Evolutionary conservation across 1,284 basidiomycete genomes (phyloP), one percentile per base, ranked within the genome.

Genomic region (Wolfiporia cocos): DNA sequence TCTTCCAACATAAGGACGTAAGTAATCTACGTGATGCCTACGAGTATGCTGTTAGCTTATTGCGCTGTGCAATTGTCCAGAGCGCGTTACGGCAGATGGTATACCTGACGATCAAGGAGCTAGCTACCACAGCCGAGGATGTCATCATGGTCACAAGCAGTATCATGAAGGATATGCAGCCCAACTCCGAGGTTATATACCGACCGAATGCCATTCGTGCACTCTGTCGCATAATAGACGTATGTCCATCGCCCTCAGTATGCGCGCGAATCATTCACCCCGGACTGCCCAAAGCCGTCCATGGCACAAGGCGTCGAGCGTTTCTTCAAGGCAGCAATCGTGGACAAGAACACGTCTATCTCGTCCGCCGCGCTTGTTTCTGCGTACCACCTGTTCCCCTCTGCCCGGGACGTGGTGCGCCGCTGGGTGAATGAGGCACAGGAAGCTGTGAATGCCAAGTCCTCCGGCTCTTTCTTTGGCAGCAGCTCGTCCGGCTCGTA

Each of bases 161-260:
- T 60, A 99, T 99, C 66, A 98, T 98, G 94, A 99, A 99, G 74
- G 95, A 99, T 62, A 99, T 99, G 92, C 95, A 99, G 62, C 90
- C 94, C 39, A 98, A 98, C 63, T 87, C 93, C 39, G 96, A 99
- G 64, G 95, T 98, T 58, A 93, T 99, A 53, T 99, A 99, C 69
- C 78, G 96, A 46, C 92, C 96, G 30, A 99, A 99, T 64, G 90
- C 96, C 23, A 99, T 99, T 53, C 84, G 96, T 55, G 93, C 95
- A 4, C 75, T 99, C 14, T 94, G 92, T 66, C 78, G 93, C 46
- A 95, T 99, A 62, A 96, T 98, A 56, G 96, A 99, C 64, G 93
- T 95, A 65, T 61, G 92, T 74, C 10, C 10, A 19, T 22, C 14
- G 5, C 15, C n/a, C 20, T 3, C n/a, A 4, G 9, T 34, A 6